Percentiles rank a stretch among this genome's conserved stretches.
These are phyloP conservation scores for Hygrophoropsis aurantiaca DNA, from an alignment of 768 basidiomycete species.

Conservation along the genomic window DNA sequence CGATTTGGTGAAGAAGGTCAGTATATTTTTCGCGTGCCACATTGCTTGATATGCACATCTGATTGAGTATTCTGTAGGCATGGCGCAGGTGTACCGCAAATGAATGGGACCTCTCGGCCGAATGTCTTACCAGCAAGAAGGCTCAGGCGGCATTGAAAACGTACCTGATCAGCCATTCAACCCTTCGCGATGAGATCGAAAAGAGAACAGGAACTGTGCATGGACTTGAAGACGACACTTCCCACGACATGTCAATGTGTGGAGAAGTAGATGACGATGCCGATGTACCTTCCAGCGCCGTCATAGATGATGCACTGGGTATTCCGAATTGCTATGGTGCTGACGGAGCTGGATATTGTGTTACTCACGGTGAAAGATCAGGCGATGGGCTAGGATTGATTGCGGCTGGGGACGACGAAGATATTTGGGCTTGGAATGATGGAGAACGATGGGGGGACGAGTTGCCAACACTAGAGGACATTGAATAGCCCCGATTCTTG, in stretches of 20 bases:
- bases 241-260: no score
- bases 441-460: no score
- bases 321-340: neutral
- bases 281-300: slow-evolving; percentile 4
- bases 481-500: no score
- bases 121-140: slow-evolving; percentile 14
- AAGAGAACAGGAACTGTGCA: neutral
- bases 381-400: no score
- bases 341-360: no score
- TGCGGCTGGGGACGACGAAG: no score
- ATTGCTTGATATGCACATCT: neutral
- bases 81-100: slow-evolving; percentile 13
- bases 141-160: slow-evolving; percentile 11
- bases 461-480: no score
- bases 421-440: no score
- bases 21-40: no score
- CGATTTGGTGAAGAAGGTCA: slow-evolving; percentile 18
- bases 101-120: slow-evolving; percentile 15
- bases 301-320: slow-evolving; percentile 3
- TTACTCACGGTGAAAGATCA: no score
- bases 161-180: slow-evolving; percentile 11
- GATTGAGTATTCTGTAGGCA: slow-evolving; percentile 7
- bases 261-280: slow-evolving; percentile 2
- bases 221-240: neutral
- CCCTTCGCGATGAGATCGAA: slow-evolving; percentile 16